Evolutionary conservation across 2,329 filamentous ascomycete species (phyloP).

Genomic region (Venturia nashicola): DNA sequence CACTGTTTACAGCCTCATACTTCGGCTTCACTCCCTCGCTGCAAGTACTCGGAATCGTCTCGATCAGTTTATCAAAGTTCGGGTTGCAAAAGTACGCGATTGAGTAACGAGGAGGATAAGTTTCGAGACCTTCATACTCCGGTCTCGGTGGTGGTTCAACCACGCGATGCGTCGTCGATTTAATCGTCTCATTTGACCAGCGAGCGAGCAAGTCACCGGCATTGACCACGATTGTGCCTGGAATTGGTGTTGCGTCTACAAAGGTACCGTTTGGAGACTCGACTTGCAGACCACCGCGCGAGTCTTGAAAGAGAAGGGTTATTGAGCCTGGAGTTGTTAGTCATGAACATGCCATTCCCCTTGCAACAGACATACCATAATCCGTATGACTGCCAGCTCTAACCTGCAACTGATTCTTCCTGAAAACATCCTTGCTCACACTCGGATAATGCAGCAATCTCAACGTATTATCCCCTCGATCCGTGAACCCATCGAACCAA

Average conservation of each 20-base stretch:
- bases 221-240: conserved; percentile 74
- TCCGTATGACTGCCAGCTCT: conserved; percentile 68
- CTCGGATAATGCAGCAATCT: conserved; percentile 67
- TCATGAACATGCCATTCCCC: neutral
- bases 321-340: conserved; percentile 23
- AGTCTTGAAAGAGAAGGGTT: conserved; percentile 40
- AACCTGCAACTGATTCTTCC: conserved; percentile 54
- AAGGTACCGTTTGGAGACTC: conserved; percentile 64
- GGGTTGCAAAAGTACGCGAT: conserved; percentile 92
- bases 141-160: conserved; percentile 58
- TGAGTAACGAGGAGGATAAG: conserved; percentile 66
- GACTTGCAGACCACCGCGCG: conserved; percentile 45
- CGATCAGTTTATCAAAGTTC: conserved; percentile 62
- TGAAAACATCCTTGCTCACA: conserved; percentile 53
- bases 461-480: conserved; percentile 40
- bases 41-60: conserved; percentile 71
- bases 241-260: conserved; percentile 72
- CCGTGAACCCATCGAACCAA: conserved; percentile 68
- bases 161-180: conserved; percentile 79
- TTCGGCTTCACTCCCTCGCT: conserved; percentile 55
- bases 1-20: conserved; percentile 65
- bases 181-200: conserved; percentile 88
- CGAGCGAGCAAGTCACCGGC: conserved; percentile 75
- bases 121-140: conserved; percentile 33
- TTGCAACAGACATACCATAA: conserved; percentile 32